phyloP scores from a whole-genome alignment of 2,329 filamentous ascomycete species.

The Septoria petroselini region DNA sequence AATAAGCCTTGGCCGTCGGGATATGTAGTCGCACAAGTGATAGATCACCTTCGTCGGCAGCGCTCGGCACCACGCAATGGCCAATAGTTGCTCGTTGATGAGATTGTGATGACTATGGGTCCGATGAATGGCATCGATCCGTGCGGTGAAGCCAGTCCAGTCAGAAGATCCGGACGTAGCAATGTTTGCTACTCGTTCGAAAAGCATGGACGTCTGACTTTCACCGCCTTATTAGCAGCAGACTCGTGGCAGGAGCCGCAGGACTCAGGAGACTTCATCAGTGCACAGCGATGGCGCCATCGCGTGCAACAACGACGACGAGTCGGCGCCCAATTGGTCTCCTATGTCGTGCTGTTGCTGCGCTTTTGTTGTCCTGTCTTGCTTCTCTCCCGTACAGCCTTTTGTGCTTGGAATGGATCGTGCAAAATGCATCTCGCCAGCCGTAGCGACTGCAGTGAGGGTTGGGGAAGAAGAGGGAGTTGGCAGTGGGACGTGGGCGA shows the following conservation, averaged over 20 bases:
- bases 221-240: not conserved
- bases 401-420: not conserved
- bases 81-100: too few relatives aligned
- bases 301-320: slow-evolving; percentile 2
- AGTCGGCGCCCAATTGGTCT: not conserved
- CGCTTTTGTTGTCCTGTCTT: not conserved
- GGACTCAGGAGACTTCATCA: too few relatives aligned
- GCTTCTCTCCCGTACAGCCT: not conserved
- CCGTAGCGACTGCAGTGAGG: slow-evolving; percentile 17
- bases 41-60: too few relatives aligned
- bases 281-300: slow-evolving; percentile 9
- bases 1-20: too few relatives aligned
- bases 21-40: too few relatives aligned
- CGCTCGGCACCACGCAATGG: too few relatives aligned
- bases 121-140: too few relatives aligned
- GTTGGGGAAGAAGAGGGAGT: slow-evolving; percentile 11
- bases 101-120: too few relatives aligned
- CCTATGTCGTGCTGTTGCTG: too few relatives aligned
- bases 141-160: too few relatives aligned
- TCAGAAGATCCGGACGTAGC: too few relatives aligned
- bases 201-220: slow-evolving; percentile 1
- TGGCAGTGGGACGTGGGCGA: slow-evolving; percentile 13
- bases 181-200: slow-evolving; percentile 5
- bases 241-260: slow-evolving; percentile 9
- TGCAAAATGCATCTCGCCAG: slow-evolving; percentile 17